These are phyloP conservation scores for Lachancea thermotolerans DNA, from an alignment of 805 yeast genomes.

Conservation along the genomic window DNA sequence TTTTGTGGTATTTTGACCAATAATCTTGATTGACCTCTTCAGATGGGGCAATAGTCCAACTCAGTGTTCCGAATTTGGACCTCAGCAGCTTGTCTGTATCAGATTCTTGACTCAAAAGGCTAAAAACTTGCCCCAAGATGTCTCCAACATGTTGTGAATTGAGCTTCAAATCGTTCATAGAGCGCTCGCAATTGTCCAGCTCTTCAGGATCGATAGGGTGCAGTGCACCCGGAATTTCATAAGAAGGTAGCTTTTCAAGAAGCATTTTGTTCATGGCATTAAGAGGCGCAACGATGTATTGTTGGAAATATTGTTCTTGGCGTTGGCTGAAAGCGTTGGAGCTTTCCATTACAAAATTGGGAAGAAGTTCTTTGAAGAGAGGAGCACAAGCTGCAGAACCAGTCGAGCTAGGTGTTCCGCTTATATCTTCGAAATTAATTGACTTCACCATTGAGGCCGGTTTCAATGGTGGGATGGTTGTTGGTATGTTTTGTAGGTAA, in stretches of 20 bases:
- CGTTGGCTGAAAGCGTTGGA: constrained; percentile 65
- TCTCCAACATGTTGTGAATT: constrained; percentile 36
- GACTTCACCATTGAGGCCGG: constrained; percentile 52
- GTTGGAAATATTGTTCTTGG: constrained; percentile 45
- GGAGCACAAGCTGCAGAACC: constrained; percentile 18
- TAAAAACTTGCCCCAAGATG: constrained; percentile 41
- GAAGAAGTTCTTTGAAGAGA: constrained; percentile 58
- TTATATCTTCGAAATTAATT: constrained; percentile 33
- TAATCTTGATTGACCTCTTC: constrained; percentile 37
- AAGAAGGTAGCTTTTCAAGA: constrained; percentile 38
- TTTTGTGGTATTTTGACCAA: constrained; percentile 35
- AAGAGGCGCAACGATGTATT: constrained; percentile 43
- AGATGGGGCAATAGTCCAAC: constrained; percentile 50
- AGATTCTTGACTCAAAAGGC: constrained; percentile 43
- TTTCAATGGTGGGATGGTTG: constrained; percentile 37
- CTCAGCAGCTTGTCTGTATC: constrained; percentile 50
- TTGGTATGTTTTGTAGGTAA: constrained; percentile 62
- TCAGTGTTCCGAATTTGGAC: constrained; percentile 42
- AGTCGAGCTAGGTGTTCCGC: constrained; percentile 24
- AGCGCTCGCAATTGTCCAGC: constrained; percentile 50
- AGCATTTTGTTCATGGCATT: constrained; percentile 40
- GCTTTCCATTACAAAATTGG: constrained; percentile 57
- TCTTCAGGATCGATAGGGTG: constrained; percentile 52
- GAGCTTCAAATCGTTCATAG: constrained; percentile 50
- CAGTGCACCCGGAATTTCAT: constrained; percentile 54